phyloP scores from a whole-genome alignment of 2,329 filamentous ascomycete species.

The Calonectria leucothoes region DNA sequence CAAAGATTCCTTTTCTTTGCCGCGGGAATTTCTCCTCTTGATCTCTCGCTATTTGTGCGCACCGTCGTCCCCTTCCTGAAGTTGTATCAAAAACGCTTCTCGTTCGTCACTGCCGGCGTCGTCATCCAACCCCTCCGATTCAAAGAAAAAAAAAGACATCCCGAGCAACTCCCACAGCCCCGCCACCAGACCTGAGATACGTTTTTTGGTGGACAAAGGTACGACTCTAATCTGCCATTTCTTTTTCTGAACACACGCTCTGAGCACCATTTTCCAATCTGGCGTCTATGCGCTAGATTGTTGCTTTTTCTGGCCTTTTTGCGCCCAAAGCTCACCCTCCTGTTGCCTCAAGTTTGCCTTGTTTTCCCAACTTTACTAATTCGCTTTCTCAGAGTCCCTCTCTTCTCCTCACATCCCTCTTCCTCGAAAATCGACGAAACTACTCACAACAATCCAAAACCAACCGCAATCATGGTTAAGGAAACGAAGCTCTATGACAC shows the following conservation, averaged over 20 bases:
- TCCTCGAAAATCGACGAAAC: slow-evolving; percentile 16
- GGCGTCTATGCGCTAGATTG: neutral
- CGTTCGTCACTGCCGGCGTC: slow-evolving; percentile 19
- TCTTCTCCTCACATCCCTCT: slow-evolving; percentile 16
- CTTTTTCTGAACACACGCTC: neutral
- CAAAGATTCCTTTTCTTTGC: slow-evolving; percentile 30
- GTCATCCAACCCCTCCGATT: slow-evolving; percentile 39
- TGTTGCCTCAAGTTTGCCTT: neutral
- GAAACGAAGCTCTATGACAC: slow-evolving; percentile 84
- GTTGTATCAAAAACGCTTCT: neutral
- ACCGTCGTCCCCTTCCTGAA: neutral
- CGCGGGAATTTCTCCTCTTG: slow-evolving; percentile 22
- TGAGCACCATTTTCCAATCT: too few relatives aligned
- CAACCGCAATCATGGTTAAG: slow-evolving; percentile 73
- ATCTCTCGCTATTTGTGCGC: slow-evolving; percentile 8
- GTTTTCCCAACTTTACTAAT: slow-evolving; percentile 34
- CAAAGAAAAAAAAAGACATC: slow-evolving; percentile 32
- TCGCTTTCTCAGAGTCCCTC: slow-evolving; percentile 28
- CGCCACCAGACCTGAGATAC: slow-evolving; percentile 41
- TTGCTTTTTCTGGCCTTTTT: slow-evolving; percentile 3
- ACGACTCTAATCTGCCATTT: slow-evolving; percentile 24
- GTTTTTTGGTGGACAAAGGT: slow-evolving; percentile 40
- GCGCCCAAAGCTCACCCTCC: neutral
- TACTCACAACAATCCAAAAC: slow-evolving; percentile 7
- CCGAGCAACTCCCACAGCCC: slow-evolving; percentile 41